Evolutionary conservation across 1,284 basidiomycete species (phyloP), one percentile per base, ranked within the genome.

Genomic region (Trichosporon sp.): DNA sequence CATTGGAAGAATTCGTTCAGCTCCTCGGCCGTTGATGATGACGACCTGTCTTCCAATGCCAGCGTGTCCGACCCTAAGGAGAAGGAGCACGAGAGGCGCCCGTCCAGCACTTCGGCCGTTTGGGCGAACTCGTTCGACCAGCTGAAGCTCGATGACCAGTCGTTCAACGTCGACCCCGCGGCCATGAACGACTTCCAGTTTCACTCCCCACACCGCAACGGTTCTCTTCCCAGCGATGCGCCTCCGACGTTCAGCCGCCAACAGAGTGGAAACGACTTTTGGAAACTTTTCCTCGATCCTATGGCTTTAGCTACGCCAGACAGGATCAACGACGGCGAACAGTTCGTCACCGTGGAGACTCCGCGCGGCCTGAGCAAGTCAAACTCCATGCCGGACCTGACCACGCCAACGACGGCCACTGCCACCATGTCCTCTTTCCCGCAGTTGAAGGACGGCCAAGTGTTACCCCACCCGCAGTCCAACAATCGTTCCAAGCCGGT

Each of bases 101-200:
- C 75, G n/a, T 77, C 76, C 12, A 78, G 76, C 42, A 63, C 74
- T 8, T 70, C 69, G 3, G 77, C 77, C 5, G 38, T 75, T 8
- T 82, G 80, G 80, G 77, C 78, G 3, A 76, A 68, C 29, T 80
- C 80, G 0, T 73, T 82, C 71, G 72, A 77, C 67, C 75, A 80
- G 53, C 78, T 82, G 78, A 68, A 73, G 2, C 44, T 81, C 15
- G 78, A 78, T 29, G 80, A 81, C 69, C 66, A 67, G 34, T 27
- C 31, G 1, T 34, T 65, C 35, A 66, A 11, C 6, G 42, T 65
- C 32, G 68, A 67, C 25, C 29, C 38, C 27, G 23, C 53, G 21
- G 56, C 31, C 9, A 62, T 65, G 35, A 29, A 66, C 8, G 47
- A 68, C 27, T 60, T 66, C 23, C 23, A n/a, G 12, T 42, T 65